Evolutionary conservation across 306 rosid genomes (phyloP).

Genomic region (Casuarina equisetifolia): DNA sequence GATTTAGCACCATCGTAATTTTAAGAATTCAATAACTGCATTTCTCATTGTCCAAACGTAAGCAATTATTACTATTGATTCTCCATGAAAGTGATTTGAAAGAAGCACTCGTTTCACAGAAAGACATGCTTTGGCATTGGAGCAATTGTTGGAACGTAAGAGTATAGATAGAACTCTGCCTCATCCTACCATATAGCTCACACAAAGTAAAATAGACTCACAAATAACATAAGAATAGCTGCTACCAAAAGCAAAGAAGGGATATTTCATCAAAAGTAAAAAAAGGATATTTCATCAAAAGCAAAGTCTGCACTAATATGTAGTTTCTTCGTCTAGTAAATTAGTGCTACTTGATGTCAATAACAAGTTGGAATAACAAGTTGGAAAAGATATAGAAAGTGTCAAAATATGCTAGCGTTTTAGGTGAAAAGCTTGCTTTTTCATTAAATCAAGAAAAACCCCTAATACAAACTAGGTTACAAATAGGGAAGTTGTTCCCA

Average conservation of each 20-base stretch:
- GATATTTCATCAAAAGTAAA: background rate
- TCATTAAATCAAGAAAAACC: too few relatives aligned
- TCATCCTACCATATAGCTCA: slow-evolving; percentile 65
- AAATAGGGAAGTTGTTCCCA: too few relatives aligned
- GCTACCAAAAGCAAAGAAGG: background rate
- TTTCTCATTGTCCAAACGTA: background rate
- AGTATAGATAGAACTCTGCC: slow-evolving; percentile 93
- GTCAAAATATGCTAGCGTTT: too few relatives aligned
- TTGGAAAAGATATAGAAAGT: background rate
- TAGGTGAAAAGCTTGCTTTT: too few relatives aligned
- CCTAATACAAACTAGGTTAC: too few relatives aligned
- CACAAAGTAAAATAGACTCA: slow-evolving; percentile 18
- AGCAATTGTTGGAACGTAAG: slow-evolving; percentile 74
- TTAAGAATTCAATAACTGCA: slow-evolving; percentile 9
- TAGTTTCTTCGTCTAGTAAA: background rate
- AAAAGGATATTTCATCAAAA: slow-evolving; percentile 4
- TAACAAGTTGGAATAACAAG: background rate
- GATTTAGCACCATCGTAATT: slow-evolving; percentile 15
- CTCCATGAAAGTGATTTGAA: slow-evolving; percentile 97
- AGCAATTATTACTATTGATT: slow-evolving; percentile 58
- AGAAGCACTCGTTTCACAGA: slow-evolving; percentile 90
- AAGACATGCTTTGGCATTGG: slow-evolving; percentile 83
- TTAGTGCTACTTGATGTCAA: background rate
- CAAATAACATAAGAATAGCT: too few relatives aligned
- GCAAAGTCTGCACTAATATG: background rate